A percentile compares a stretch with the other conserved stretches of the same genome.
Conservation (phyloP, 2,329 filamentous ascomycete genomes). For the Sporothrix schenckii region DNA sequence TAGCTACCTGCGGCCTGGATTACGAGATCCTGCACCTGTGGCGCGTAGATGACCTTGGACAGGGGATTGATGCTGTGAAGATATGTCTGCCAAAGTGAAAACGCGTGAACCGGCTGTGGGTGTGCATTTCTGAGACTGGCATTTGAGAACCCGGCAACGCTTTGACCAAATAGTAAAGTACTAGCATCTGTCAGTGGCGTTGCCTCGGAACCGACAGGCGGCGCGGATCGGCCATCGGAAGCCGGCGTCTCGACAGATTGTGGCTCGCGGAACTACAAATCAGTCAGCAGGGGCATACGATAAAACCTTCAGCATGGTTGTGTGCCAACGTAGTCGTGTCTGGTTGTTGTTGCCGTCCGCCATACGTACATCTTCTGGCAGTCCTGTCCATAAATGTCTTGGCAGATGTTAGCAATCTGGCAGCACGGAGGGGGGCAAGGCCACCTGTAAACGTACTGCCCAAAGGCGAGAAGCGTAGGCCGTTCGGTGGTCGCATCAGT, state of each 20-base stretch:
- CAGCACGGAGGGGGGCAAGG: slow-evolving; percentile 36
- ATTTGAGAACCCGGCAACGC: background rate
- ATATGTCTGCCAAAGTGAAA: slow-evolving; percentile 48
- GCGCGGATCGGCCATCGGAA: slow-evolving; percentile 39
- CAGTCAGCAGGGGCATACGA: background rate
- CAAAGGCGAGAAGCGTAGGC: slow-evolving; percentile 17
- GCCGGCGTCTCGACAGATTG: slow-evolving; percentile 32
- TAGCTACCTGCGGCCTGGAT: slow-evolving; percentile 33
- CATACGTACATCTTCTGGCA: slow-evolving; percentile 36
- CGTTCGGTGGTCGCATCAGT: background rate
- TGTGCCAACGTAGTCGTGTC: no score
- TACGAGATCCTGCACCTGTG: slow-evolving; percentile 47
- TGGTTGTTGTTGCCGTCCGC: no score
- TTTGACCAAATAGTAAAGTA: slow-evolving; percentile 37
- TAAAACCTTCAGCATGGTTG: no score
- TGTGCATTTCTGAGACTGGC: slow-evolving; percentile 40
- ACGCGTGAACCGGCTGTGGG: slow-evolving; percentile 42
- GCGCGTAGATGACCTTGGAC: slow-evolving; percentile 55
- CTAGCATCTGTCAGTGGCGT: slow-evolving; percentile 50
- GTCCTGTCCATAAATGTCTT: slow-evolving; percentile 37
- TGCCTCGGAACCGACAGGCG: slow-evolving; percentile 44
- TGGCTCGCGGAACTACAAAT: slow-evolving; percentile 36
- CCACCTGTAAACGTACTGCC: slow-evolving; percentile 25
- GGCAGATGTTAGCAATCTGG: slow-evolving; percentile 2
- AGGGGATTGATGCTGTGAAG: slow-evolving; percentile 57